phyloP scores from a whole-genome alignment of 140 eudicot species.

The Erigeron philadelphicus region DNA sequence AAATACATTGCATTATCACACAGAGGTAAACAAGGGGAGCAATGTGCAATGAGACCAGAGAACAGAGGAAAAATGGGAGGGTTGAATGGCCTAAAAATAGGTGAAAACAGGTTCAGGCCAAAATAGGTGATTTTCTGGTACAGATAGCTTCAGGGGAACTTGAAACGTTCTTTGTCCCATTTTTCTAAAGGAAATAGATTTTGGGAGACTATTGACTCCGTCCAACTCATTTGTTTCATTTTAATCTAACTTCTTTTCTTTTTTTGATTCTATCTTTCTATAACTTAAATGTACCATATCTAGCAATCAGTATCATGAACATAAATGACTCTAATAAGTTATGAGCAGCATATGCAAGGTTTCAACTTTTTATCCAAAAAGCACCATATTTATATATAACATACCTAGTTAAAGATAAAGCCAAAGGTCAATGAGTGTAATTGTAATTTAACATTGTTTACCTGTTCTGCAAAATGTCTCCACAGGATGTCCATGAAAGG shows the following conservation, averaged over 20 bases:
- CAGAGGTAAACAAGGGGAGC: neutral
- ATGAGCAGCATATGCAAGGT: slow-evolving; percentile 13
- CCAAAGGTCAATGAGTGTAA: slow-evolving; percentile 11
- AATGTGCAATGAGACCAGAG: neutral
- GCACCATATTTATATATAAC: neutral
- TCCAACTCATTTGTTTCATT: neutral
- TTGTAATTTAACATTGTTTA: slow-evolving; percentile 17
- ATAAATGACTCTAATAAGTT: neutral
- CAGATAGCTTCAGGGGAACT: too few relatives aligned
- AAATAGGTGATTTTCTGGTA: neutral
- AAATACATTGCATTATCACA: neutral
- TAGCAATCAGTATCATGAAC: neutral
- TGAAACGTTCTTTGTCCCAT: neutral
- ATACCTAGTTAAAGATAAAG: neutral
- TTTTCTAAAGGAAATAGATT: neutral
- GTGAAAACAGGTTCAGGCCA: neutral
- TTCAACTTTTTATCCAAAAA: neutral
- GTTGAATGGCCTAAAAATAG: neutral
- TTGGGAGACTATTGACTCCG: neutral
- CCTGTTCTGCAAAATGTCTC: slow-evolving; percentile 97
- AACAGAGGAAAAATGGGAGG: neutral
- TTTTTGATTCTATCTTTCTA: neutral
- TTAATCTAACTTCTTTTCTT: neutral
- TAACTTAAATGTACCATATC: neutral
- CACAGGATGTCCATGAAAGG: slow-evolving; percentile 83